These are phyloP conservation scores for Citrullus amarus DNA, from an alignment of 306 rosid species.

Conservation along the genomic window DNA sequence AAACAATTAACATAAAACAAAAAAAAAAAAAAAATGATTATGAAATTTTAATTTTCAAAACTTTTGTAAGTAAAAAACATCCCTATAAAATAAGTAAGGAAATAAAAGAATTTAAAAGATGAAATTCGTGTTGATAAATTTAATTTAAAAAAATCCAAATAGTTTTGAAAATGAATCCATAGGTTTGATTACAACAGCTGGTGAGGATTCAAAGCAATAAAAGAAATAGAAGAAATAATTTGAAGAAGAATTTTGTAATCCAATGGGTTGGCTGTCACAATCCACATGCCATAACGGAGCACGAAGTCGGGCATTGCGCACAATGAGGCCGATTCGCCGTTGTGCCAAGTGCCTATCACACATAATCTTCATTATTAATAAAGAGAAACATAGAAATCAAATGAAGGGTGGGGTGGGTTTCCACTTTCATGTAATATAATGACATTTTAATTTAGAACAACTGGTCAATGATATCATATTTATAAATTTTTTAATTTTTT, in stretches of 20 bases:
- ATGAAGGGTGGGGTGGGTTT: neutral
- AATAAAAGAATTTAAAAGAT: no score
- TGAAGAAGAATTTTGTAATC: neutral
- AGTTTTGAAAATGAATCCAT: neutral
- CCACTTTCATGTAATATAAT: neutral
- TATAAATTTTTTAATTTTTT: no score
- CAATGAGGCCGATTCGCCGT: neutral
- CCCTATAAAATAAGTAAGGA: no score
- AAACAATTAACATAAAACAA: no score
- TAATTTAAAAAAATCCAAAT: no score
- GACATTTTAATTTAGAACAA: neutral
- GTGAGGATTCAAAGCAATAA: neutral
- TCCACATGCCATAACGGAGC: neutral
- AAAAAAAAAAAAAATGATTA: no score
- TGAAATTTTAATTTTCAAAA: no score
- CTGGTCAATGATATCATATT: neutral
- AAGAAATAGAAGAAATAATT: neutral
- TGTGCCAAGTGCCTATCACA: neutral
- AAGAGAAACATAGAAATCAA: neutral
- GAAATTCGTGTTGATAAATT: no score
- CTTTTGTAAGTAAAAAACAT: no score
- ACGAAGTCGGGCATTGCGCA: neutral
- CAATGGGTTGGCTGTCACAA: neutral
- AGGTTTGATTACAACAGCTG: neutral
- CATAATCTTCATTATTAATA: neutral